phyloP scores from a whole-genome alignment of 1,139 yeast species.

The Taphrina wiesneri region DNA sequence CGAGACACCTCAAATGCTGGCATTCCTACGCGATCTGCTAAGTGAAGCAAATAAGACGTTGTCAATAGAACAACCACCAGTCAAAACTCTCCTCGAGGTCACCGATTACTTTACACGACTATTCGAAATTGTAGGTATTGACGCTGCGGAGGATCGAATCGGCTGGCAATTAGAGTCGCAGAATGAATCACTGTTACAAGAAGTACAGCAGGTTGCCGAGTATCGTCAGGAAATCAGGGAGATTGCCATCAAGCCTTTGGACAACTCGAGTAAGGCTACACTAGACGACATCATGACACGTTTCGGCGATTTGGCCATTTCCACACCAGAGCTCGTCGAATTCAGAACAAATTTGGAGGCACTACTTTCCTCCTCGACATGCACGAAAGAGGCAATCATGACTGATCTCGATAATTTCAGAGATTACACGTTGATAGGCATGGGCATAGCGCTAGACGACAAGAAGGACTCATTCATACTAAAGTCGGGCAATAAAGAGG shows the following conservation, averaged over 20 bases:
- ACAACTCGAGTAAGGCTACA: not conserved
- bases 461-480: conserved; percentile 64
- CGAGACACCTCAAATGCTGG: conserved; percentile 29
- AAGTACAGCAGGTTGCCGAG: conserved; percentile 14
- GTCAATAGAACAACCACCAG: not conserved
- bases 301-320: not conserved
- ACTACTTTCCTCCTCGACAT: not conserved
- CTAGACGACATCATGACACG: not conserved
- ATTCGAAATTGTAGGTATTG: conserved; percentile 25
- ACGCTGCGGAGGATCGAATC: conserved; percentile 11
- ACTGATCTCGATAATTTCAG: conserved; percentile 61
- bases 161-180: conserved; percentile 14
- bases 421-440: conserved; percentile 62
- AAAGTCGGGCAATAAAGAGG: conserved; percentile 77
- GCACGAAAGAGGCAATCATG: conserved; percentile 51
- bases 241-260: not conserved
- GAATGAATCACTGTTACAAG: not conserved
- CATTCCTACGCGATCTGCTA: conserved; percentile 18
- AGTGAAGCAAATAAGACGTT: conserved; percentile 25
- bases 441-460: conserved; percentile 87
- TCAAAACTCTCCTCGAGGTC: not conserved
- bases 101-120: conserved; percentile 7
- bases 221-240: conserved; percentile 12
- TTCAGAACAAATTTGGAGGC: conserved; percentile 1
- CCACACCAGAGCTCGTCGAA: not conserved